A percentile compares a stretch with the other conserved stretches of the same genome.
phyloP scores from a whole-genome alignment of 352 stramenopile genomes.

The Thraustotheca clavata region DNA sequence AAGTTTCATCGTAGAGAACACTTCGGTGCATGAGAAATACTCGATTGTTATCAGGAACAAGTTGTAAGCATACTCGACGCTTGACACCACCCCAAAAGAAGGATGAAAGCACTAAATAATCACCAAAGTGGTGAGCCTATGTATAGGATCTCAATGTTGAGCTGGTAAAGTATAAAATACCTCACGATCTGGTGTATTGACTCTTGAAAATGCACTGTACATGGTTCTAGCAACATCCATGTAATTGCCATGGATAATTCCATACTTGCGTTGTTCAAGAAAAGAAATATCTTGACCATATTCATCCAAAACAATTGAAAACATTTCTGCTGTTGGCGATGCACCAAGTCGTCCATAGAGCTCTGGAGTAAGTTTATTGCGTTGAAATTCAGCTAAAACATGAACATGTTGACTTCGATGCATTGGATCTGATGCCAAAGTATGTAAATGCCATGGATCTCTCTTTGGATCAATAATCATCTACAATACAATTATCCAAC shows the following conservation, averaged over 20 bases:
- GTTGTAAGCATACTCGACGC: not conserved
- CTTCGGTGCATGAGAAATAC: constrained; percentile 11
- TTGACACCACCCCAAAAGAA: not conserved
- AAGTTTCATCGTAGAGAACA: not conserved
- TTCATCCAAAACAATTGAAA: not conserved
- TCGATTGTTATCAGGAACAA: not conserved
- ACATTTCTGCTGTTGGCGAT: not conserved
- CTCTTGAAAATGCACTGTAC: not conserved
- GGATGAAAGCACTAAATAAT: not conserved
- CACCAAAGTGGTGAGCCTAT: not conserved
- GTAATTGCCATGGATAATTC: not conserved
- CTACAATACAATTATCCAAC: not conserved
- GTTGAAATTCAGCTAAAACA: not conserved
- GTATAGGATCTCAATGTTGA: not conserved
- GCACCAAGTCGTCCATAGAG: not conserved
- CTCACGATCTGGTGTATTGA: not conserved
- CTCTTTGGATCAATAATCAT: constrained; percentile 9
- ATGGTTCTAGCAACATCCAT: not conserved
- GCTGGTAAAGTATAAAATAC: not conserved
- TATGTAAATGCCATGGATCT: constrained; percentile 8
- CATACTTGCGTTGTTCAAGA: constrained; percentile 9
- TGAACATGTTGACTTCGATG: not conserved
- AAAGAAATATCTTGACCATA: constrained; percentile 1
- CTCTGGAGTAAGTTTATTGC: not conserved
- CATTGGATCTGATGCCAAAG: not conserved